Conservation (phyloP, 345 rosid species). For the Brassica nigra region DNA sequence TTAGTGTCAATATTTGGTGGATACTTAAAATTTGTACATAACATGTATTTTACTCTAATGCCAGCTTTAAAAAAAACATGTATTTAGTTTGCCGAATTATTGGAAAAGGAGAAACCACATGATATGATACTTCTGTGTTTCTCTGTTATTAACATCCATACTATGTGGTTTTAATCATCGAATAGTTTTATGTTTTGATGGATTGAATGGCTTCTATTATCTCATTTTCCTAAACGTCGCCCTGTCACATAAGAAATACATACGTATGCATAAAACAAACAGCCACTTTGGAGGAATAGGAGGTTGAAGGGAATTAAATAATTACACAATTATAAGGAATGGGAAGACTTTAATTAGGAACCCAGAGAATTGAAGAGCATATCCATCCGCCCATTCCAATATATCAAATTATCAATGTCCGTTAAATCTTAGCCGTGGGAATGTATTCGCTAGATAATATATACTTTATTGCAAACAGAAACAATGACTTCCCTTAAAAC, state of each 20-base stretch:
- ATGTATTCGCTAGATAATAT: not conserved
- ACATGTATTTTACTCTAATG: not conserved
- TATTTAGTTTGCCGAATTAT: not conserved
- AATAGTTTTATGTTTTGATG: not conserved
- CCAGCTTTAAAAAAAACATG: too few species aligned
- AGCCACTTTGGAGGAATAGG: not conserved
- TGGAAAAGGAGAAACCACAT: not conserved
- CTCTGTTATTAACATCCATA: not conserved
- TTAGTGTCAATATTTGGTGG: not conserved
- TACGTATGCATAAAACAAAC: not conserved
- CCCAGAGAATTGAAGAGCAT: not conserved
- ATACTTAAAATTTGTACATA: not conserved
- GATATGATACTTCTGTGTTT: not conserved
- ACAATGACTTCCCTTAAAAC: not conserved
- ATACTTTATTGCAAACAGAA: not conserved
- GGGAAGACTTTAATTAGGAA: conserved; percentile 5
- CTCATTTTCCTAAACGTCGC: not conserved
- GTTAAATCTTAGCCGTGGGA: not conserved
- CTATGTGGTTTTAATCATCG: not conserved
- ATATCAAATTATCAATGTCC: conserved; percentile 3
- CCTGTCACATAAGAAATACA: not conserved
- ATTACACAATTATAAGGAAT: not conserved
- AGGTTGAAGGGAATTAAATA: not conserved
- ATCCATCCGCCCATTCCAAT: not conserved
- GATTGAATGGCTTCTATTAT: not conserved